phyloP scores from a whole-genome alignment of 2,329 filamentous ascomycete genomes.

The Aureobasidium musti region DNA sequence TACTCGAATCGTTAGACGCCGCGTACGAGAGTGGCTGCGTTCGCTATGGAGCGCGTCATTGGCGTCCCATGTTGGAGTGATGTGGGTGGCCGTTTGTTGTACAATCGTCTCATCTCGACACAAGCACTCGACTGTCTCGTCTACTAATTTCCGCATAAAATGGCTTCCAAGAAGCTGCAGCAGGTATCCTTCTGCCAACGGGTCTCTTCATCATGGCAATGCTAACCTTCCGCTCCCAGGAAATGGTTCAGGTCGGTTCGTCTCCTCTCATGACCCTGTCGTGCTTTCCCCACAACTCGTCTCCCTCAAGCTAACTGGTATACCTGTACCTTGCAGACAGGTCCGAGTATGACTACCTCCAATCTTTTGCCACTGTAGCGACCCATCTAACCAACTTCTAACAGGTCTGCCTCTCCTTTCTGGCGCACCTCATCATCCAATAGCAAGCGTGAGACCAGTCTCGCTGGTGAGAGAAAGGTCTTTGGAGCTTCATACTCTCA shows the following conservation, averaged over 20 bases:
- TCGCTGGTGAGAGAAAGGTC: conserved; percentile 68
- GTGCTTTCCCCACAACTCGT: conserved; percentile 24
- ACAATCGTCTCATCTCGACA: conserved; percentile 17
- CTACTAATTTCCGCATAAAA: conserved; percentile 32
- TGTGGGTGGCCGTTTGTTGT: conserved; percentile 25
- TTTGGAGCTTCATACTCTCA: conserved; percentile 96
- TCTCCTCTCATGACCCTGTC: conserved; percentile 42
- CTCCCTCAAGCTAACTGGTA: conserved; percentile 25
- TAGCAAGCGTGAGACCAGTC: conserved; percentile 58
- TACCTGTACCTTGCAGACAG: conserved; percentile 38
- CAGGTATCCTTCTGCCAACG: conserved; percentile 18
- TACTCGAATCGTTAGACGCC: neutral
- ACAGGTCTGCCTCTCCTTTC: conserved; percentile 82
- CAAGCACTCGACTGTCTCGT: neutral
- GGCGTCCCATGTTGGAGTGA: neutral
- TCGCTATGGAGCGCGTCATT: conserved; percentile 23
- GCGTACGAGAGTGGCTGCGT: conserved; percentile 12
- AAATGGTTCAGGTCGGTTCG: conserved; percentile 99
- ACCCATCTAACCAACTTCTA: neutral
- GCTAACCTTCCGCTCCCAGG: conserved; percentile 58
- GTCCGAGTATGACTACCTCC: conserved; percentile 38
- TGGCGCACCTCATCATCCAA: conserved; percentile 66
- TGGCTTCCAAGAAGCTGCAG: conserved; percentile 52
- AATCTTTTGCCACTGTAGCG: neutral
- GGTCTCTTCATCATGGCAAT: conserved; percentile 8